A percentile compares a stretch with the other conserved stretches of the same genome.
phyloP scores from a whole-genome alignment of 148 eudicot genomes.

The Fagopyrum tataricum region DNA sequence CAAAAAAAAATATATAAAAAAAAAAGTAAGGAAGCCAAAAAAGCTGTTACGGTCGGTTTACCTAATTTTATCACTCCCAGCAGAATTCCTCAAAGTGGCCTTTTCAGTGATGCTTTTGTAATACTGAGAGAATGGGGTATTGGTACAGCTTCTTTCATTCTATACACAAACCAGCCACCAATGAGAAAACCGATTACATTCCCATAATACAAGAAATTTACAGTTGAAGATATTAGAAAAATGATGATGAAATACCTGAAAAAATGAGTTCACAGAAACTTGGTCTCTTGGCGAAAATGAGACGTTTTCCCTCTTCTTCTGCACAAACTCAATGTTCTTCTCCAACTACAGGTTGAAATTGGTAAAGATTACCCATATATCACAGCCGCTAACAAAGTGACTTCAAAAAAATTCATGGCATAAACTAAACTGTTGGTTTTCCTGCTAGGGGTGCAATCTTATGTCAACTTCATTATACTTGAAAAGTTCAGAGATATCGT shows the following conservation, averaged over 20 bases:
- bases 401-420: not conserved
- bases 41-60: not conserved
- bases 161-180: slow-evolving; percentile 25
- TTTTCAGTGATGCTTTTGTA: slow-evolving; percentile 70
- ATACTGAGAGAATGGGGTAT: slow-evolving; percentile 63
- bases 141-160: slow-evolving; percentile 51
- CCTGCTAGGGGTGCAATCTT: not conserved
- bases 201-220: not conserved
- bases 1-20: no score
- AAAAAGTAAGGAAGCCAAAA: no score
- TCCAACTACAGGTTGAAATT: slow-evolving; percentile 45
- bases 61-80: slow-evolving; percentile 15
- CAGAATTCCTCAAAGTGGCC: slow-evolving; percentile 43
- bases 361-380: not conserved
- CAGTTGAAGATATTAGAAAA: not conserved
- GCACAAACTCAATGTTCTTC: slow-evolving; percentile 79
- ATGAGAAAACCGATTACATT: not conserved
- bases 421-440: not conserved
- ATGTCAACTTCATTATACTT: not conserved
- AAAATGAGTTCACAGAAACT: slow-evolving; percentile 63
- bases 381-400: not conserved
- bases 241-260: slow-evolving; percentile 48
- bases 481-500: not conserved
- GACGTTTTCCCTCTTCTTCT: slow-evolving; percentile 75
- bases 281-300: slow-evolving; percentile 79